These are phyloP conservation scores for Tillandsia fasciculata DNA, from an alignment of 176 grass and related monocot species.

Conservation along the genomic window DNA sequence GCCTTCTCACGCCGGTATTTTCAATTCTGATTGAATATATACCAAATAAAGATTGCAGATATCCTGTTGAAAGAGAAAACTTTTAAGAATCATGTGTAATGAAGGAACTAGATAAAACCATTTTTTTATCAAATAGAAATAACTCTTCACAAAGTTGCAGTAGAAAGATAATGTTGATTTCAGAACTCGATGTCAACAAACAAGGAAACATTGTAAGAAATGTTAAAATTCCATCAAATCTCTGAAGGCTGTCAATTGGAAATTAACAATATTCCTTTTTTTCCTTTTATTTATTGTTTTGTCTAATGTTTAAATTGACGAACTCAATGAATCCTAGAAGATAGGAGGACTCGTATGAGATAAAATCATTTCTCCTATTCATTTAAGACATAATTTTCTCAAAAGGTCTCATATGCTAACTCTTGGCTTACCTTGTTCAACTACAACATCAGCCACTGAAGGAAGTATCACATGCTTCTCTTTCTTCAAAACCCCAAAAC, in stretches of 20 bases:
- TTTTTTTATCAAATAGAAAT: not conserved
- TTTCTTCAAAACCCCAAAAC: conserved; percentile 51
- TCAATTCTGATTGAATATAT: conserved; percentile 61
- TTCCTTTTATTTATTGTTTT: no score
- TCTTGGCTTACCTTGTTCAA: conserved; percentile 55
- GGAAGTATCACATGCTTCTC: conserved; percentile 54
- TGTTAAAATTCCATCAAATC: no score
- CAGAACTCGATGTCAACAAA: no score
- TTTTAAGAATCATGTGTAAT: not conserved
- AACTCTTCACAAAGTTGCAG: not conserved
- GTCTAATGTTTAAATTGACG: not conserved
- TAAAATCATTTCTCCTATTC: not conserved
- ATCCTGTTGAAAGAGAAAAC: conserved; percentile 22
- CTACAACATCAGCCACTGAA: conserved; percentile 48
- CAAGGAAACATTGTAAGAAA: no score
- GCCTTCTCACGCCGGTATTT: conserved; percentile 37
- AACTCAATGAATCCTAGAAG: not conserved
- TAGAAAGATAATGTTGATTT: no score
- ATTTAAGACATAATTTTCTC: not conserved
- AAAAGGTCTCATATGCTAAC: not conserved
- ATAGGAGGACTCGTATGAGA: not conserved
- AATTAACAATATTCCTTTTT: no score
- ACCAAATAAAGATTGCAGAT: conserved; percentile 52
- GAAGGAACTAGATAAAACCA: not conserved
- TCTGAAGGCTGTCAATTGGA: no score